A percentile compares a stretch with the other conserved stretches of the same genome.
These are phyloP conservation scores for Starmerella asiatica DNA, from an alignment of 805 yeast genomes.

Conservation along the genomic window DNA sequence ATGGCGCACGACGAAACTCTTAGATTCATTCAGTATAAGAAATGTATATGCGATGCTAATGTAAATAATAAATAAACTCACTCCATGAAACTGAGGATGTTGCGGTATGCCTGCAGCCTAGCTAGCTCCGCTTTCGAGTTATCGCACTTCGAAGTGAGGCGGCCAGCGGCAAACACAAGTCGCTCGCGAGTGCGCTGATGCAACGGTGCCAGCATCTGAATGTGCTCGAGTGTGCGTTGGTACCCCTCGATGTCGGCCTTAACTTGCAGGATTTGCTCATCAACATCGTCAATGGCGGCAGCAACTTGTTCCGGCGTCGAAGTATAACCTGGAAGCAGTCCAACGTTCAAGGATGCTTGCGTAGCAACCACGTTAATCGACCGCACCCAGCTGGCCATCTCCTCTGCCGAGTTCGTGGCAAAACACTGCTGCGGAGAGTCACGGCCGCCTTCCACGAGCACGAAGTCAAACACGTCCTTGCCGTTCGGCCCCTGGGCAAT, in stretches of 20 bases:
- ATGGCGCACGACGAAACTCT: too few relatives aligned
- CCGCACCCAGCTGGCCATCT: slow-evolving; percentile 46
- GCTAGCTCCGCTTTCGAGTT: slow-evolving; percentile 45
- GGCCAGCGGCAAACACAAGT: slow-evolving; percentile 34
- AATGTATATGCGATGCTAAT: too few relatives aligned
- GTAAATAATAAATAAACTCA: too few relatives aligned
- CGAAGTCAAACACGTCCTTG: slow-evolving; percentile 12
- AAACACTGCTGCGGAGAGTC: slow-evolving; percentile 27
- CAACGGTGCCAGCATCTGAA: slow-evolving; percentile 42
- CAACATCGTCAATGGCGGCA: slow-evolving; percentile 22
- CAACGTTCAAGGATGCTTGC: slow-evolving; percentile 23
- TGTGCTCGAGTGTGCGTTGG: slow-evolving; percentile 29
- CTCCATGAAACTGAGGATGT: slow-evolving; percentile 22
- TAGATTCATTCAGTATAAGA: too few relatives aligned
- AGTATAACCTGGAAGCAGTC: neutral
- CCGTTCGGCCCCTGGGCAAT: neutral
- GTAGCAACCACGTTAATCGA: slow-evolving; percentile 42
- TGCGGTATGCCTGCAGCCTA: slow-evolving; percentile 32
- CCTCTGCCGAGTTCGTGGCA: slow-evolving; percentile 35
- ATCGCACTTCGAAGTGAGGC: slow-evolving; percentile 40
- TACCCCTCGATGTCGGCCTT: slow-evolving; percentile 30
- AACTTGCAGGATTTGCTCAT: slow-evolving; percentile 25
- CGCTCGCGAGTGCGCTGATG: slow-evolving; percentile 39
- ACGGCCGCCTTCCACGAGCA: slow-evolving; percentile 25
- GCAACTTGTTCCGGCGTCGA: slow-evolving; percentile 1